A percentile compares a stretch with the other conserved stretches of the same genome.
Evolutionary conservation across 2,329 filamentous ascomycete genomes (phyloP).

Genomic region (Allantophomopsis cytisporea): DNA sequence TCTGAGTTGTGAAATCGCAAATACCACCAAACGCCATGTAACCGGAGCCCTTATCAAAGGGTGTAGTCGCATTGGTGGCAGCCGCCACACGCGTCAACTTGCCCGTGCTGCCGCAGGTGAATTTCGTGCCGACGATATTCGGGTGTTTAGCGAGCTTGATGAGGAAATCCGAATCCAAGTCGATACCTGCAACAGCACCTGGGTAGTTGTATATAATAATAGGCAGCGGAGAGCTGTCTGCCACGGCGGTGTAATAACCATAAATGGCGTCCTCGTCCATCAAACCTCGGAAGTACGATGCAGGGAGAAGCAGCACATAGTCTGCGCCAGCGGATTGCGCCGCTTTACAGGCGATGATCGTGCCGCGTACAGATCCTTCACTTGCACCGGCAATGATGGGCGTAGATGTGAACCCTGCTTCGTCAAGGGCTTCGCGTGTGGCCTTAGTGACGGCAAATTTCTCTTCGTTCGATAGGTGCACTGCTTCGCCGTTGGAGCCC

Average conservation of each 20-base stretch:
- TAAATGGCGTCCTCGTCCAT: conserved; percentile 57
- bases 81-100: conserved; percentile 74
- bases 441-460: conserved; percentile 63
- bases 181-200: conserved; percentile 72
- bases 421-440: conserved; percentile 70
- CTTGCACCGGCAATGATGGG: conserved; percentile 74
- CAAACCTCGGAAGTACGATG: conserved; percentile 72
- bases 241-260: conserved; percentile 52
- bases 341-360: conserved; percentile 60
- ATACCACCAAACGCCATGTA: conserved; percentile 85
- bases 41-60: conserved; percentile 39
- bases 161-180: conserved; percentile 80
- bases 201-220: conserved; percentile 86
- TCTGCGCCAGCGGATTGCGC: conserved; percentile 59
- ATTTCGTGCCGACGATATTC: conserved; percentile 82
- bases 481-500: conserved; percentile 85
- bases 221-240: conserved; percentile 63
- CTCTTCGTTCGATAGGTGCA: conserved; percentile 69
- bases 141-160: conserved; percentile 67
- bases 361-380: conserved; percentile 69
- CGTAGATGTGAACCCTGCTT: conserved; percentile 61
- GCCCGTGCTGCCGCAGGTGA: conserved; percentile 83
- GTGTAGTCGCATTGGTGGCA: conserved; percentile 58
- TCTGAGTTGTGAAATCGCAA: conserved; percentile 78
- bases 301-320: conserved; percentile 67